phyloP scores from a whole-genome alignment of 2,329 filamentous ascomycete genomes.

The Cercospora berteroae region DNA sequence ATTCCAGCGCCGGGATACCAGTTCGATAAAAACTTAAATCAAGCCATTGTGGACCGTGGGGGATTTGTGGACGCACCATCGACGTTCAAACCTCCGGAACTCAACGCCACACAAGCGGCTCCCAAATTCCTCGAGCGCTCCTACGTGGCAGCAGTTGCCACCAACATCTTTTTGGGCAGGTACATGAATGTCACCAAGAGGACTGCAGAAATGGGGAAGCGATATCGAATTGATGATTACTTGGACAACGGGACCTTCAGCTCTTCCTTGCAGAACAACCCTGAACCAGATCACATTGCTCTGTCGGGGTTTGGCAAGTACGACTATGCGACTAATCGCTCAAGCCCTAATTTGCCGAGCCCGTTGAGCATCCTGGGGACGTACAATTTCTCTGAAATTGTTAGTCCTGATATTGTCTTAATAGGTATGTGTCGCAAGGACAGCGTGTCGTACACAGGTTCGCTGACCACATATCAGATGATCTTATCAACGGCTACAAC shows the following conservation, averaged over 20 bases:
- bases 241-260: not conserved
- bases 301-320: not conserved
- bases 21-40: not conserved
- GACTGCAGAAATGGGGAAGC: not conserved
- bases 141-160: not conserved
- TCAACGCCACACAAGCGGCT: slow-evolving; percentile 4
- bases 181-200: slow-evolving; percentile 6
- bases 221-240: not conserved
- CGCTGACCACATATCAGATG: not conserved
- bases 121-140: slow-evolving; percentile 8
- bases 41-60: slow-evolving; percentile 6
- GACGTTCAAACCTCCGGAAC: not conserved
- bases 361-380: not conserved
- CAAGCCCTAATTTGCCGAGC: slow-evolving; percentile 1
- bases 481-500: slow-evolving; percentile 2
- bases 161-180: slow-evolving; percentile 7
- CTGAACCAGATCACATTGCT: slow-evolving; percentile 1
- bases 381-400: not conserved
- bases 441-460: not conserved
- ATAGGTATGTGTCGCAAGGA: not conserved
- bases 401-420: not conserved
- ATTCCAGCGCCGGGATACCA: not conserved
- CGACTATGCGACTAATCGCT: not conserved
- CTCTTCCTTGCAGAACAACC: not conserved
- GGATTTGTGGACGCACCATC: not conserved